Conservation (phyloP, 1,284 basidiomycete genomes). For the Athelia psychrophila region DNA sequence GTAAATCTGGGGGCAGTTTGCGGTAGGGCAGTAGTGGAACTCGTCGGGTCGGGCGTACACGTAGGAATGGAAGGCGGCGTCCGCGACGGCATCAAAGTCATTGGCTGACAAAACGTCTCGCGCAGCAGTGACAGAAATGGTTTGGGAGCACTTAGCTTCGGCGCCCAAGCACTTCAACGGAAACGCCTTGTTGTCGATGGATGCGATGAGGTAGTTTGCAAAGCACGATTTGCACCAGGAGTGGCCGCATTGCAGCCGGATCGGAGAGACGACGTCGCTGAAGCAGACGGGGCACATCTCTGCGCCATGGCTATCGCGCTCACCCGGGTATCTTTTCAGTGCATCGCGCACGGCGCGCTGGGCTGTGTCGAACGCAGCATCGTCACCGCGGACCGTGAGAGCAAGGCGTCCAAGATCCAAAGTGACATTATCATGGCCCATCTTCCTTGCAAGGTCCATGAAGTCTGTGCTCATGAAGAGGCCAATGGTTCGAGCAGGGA, state of each 20-base stretch:
- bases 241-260: conserved; percentile 60
- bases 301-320: conserved; percentile 14
- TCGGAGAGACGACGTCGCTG: conserved; percentile 44
- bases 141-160: conserved; percentile 49
- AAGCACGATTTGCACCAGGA: conserved; percentile 63
- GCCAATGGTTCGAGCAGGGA: conserved; percentile 42
- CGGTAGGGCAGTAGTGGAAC: conserved; percentile 70
- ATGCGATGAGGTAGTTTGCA: conserved; percentile 49
- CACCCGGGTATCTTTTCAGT: conserved; percentile 24
- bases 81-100: conserved; percentile 51
- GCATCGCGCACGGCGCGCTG: conserved; percentile 35
- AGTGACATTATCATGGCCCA: conserved; percentile 39
- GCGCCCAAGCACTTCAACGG: conserved; percentile 66
- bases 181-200: conserved; percentile 57
- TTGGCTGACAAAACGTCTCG: conserved; percentile 43
- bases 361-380: conserved; percentile 29
- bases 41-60: conserved; percentile 54
- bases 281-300: conserved; percentile 59
- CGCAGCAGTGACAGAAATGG: conserved; percentile 49
- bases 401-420: conserved; percentile 24
- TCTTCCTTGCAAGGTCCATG: conserved; percentile 29
- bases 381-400: conserved; percentile 34
- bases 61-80: conserved; percentile 55
- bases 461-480: conserved; percentile 43
- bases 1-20: conserved; percentile 72